Conservation (phyloP, 441 rosid genomes). For the Gossypium gossypioides region DNA sequence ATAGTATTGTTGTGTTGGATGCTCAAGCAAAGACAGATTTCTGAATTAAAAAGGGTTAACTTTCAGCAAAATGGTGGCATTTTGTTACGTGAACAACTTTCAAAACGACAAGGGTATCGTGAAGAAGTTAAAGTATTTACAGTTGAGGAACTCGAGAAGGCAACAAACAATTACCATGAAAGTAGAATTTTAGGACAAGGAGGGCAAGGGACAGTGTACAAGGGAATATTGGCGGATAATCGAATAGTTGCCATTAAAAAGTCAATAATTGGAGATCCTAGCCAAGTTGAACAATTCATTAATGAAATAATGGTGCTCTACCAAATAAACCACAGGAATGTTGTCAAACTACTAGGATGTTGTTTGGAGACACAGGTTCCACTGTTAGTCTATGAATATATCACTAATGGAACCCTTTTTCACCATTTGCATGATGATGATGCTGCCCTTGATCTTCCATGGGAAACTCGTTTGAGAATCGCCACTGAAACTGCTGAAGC, state of each 20-base stretch:
- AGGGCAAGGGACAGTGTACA: neutral
- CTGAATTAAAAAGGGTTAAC: slow-evolving; percentile 20
- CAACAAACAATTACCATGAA: slow-evolving; percentile 3
- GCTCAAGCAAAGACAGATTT: slow-evolving; percentile 14
- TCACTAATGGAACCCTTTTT: slow-evolving; percentile 31
- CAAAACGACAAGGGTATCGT: neutral
- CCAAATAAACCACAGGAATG: slow-evolving; percentile 17
- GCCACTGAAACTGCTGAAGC: slow-evolving; percentile 12
- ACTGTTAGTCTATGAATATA: slow-evolving; percentile 31
- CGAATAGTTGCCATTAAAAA: neutral
- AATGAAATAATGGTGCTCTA: neutral
- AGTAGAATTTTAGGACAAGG: neutral
- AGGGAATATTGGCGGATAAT: neutral
- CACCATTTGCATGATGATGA: slow-evolving; percentile 21
- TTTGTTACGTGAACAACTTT: slow-evolving; percentile 22
- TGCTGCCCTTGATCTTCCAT: neutral
- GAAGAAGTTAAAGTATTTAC: slow-evolving; percentile 17
- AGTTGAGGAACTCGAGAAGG: neutral
- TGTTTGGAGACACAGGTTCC: slow-evolving; percentile 38
- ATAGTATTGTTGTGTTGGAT: neutral
- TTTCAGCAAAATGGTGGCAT: slow-evolving; percentile 42
- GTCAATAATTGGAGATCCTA: neutral
- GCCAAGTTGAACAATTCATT: slow-evolving; percentile 5
- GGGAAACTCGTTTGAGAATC: slow-evolving; percentile 24
- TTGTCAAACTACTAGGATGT: slow-evolving; percentile 34